Evolutionary conservation across 2,329 filamentous ascomycete species (phyloP).

Genomic region (Cladosporium phlei): DNA sequence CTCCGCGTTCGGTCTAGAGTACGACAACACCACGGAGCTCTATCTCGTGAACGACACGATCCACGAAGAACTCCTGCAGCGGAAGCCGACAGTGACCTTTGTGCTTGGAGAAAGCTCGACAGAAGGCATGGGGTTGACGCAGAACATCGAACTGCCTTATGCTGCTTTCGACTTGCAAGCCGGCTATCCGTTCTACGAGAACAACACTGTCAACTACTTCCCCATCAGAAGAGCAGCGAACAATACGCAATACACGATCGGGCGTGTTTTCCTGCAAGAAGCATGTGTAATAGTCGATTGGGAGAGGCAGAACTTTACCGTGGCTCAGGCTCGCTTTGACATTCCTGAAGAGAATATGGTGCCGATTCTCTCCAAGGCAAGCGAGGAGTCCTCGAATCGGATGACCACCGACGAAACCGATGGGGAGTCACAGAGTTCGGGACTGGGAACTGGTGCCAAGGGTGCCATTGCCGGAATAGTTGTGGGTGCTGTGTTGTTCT

Average conservation of each 20-base stretch:
- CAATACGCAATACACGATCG: constrained; percentile 34
- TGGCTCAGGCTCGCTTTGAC: constrained; percentile 15
- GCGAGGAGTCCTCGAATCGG: background rate
- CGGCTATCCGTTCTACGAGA: constrained; percentile 34
- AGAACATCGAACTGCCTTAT: constrained; percentile 37
- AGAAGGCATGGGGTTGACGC: constrained; percentile 29
- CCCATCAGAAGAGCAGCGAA: constrained; percentile 34
- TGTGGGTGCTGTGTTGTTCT: constrained; percentile 35
- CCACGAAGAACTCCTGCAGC: constrained; percentile 27
- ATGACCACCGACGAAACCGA: background rate
- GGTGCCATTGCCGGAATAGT: constrained; percentile 44
- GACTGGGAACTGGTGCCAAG: constrained; percentile 22
- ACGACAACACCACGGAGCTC: constrained; percentile 31
- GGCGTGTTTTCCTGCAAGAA: constrained; percentile 36
- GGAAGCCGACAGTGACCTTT: constrained; percentile 33
- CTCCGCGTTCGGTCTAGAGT: constrained; percentile 35
- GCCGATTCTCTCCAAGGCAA: background rate
- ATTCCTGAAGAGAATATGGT: background rate
- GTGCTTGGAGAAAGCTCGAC: constrained; percentile 33
- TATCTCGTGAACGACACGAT: constrained; percentile 37
- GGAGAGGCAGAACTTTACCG: constrained; percentile 26
- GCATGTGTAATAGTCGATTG: constrained; percentile 36
- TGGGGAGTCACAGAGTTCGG: background rate
- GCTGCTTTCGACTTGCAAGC: constrained; percentile 35
- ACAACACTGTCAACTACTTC: constrained; percentile 51